phyloP scores from a whole-genome alignment of 768 basidiomycete genomes.

The Antrodiella citrinella region DNA sequence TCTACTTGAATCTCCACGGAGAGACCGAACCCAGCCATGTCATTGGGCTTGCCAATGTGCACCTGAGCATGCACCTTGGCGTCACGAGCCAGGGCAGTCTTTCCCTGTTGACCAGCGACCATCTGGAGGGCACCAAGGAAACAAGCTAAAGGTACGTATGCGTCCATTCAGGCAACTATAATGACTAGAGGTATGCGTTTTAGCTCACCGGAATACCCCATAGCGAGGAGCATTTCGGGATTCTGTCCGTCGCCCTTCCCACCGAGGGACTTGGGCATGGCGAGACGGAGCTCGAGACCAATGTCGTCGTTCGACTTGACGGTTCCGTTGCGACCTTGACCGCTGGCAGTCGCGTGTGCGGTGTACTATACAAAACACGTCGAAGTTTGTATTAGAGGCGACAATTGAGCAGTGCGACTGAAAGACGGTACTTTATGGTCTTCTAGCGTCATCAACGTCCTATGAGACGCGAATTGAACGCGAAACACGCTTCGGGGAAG shows the following conservation, averaged over 20 bases:
- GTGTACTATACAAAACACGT: no score
- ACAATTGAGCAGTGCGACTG: neutral
- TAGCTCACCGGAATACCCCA: conserved; percentile 26
- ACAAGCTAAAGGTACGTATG: conserved; percentile 42
- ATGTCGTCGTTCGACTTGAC: conserved; percentile 25
- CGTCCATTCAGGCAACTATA: no score
- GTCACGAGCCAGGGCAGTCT: conserved; percentile 43
- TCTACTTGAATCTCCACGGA: conserved; percentile 65
- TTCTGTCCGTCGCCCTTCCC: conserved; percentile 31
- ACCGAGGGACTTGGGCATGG: conserved; percentile 27
- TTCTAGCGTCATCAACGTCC: conserved; percentile 33
- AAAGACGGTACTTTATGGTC: conserved; percentile 43
- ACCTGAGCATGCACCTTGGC: conserved; percentile 60
- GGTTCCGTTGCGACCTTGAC: conserved; percentile 57
- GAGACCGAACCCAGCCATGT: conserved; percentile 53
- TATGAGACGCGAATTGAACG: neutral
- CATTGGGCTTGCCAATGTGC: conserved; percentile 52
- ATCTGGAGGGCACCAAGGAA: conserved; percentile 65
- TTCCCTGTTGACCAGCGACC: conserved; percentile 45
- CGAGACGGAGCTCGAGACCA: conserved; percentile 25
- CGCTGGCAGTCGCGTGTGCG: conserved; percentile 55
- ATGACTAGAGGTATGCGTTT: neutral
- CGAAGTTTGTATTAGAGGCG: neutral
- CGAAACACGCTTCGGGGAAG: no score
- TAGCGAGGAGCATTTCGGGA: conserved; percentile 32